A percentile compares a stretch with the other conserved stretches of the same genome.
phyloP scores from a whole-genome alignment of 345 rosid species.

The Pseudoturritis turrita region DNA sequence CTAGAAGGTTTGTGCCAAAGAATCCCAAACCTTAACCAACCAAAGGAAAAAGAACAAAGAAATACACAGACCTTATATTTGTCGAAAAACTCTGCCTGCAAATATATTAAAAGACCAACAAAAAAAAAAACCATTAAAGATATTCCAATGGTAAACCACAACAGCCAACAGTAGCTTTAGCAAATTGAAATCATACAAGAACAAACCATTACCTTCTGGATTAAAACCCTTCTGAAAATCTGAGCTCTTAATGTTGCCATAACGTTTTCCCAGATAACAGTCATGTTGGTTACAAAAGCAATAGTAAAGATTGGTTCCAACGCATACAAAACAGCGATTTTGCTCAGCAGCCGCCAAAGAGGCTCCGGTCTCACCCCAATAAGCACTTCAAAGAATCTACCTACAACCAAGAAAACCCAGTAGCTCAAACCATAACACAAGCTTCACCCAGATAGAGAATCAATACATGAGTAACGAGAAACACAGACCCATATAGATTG shows the following conservation, averaged over 20 bases:
- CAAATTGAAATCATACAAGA: not conserved
- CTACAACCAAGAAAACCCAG: constrained; percentile 28
- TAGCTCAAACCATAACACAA: constrained; percentile 4
- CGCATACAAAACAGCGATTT: constrained; percentile 60
- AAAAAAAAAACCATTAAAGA: not conserved
- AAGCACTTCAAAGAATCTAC: constrained; percentile 81
- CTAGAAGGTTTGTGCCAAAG: not conserved
- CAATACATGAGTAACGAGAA: not conserved
- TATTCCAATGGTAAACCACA: not conserved
- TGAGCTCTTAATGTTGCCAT: constrained; percentile 81
- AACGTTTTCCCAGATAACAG: constrained; percentile 74
- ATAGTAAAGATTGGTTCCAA: constrained; percentile 86
- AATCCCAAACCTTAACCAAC: not conserved
- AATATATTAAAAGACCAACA: not conserved
- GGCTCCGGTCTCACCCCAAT: constrained; percentile 78
- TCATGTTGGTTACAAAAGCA: constrained; percentile 70
- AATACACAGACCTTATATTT: constrained; percentile 61
- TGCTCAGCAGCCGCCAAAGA: constrained; percentile 65
- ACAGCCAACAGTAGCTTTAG: not conserved
- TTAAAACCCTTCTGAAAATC: constrained; percentile 67
- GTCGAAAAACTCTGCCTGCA: constrained; percentile 89
- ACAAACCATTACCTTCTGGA: constrained; percentile 59
- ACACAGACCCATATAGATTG: not conserved
- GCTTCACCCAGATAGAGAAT: not conserved
- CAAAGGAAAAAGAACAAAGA: not conserved